Evolutionary conservation across 2,329 filamentous ascomycete genomes (phyloP), one percentile per base, ranked within the genome.

Genomic region (Eutypella sp.): DNA sequence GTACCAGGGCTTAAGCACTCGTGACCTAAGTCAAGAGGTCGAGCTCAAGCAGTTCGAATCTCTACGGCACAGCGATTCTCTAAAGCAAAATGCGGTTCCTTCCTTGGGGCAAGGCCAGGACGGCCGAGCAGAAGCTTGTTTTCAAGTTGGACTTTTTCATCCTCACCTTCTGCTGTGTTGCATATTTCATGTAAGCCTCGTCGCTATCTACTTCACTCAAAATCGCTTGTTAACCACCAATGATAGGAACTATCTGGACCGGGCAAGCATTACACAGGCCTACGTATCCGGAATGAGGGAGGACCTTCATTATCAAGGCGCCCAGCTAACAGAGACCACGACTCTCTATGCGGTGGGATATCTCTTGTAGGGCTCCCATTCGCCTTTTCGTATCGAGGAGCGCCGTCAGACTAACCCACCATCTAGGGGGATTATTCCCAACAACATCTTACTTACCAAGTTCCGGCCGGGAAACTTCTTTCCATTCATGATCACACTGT

Each of bases 71-170:
- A n/a, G n/a, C n/a, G n/a, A n/a, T n/a, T n/a, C n/a, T n/a, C n/a
- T n/a, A n/a, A n/a, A n/a, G n/a, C n/a, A n/a, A n/a, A n/a, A 33
- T 33, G 29, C 11, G 13, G 34, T 10, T 44, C 40, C 31, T 39
- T 44, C 29, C 41, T 38, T n/a, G 41, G n/a, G n/a, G 38, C 15
- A 37, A 44, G 24, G 5, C 11, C 29, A n/a, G 11, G 29, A 2
- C 24, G 11, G 31, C 37, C 4, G 59, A 62, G 48, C 57, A 58
- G 54, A 58, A 52, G 48, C 52, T 62, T 5, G 42, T 63, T 7
- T 58, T 58, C 54, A 61, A 63, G 47, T 55, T 63, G 24, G 60
- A 63, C 42, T 54, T 58, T 33, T 60, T 57, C 52, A 61, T 63
- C 46, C 50, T 63, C 9, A 58, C 53, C 3, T 60, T 60, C 41